Evolutionary conservation across 345 rosid species (phyloP).

Genomic region (Populus simonii): DNA sequence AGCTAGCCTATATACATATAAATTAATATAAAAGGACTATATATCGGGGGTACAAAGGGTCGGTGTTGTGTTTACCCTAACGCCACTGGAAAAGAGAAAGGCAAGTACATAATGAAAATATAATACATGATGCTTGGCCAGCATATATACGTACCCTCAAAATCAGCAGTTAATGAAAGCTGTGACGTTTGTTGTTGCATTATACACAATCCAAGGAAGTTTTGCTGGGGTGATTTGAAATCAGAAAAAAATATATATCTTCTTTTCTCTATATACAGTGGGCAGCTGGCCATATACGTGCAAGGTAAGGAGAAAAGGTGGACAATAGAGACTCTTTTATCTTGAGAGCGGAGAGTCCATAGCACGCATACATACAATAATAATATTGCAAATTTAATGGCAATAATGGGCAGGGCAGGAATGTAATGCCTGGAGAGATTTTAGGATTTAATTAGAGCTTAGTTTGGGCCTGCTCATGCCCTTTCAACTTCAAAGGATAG

Average conservation of each 20-base stretch:
- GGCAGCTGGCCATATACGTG: not conserved
- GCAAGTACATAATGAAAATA: not conserved
- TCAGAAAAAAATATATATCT: not conserved
- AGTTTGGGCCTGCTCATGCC: not conserved
- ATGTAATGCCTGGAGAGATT: not conserved
- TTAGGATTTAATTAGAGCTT: not conserved
- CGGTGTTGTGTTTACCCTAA: slow-evolving; percentile 19
- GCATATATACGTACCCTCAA: not conserved
- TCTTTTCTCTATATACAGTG: not conserved
- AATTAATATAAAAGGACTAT: slow-evolving; percentile 9
- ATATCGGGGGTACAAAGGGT: slow-evolving; percentile 13
- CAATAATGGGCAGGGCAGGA: not conserved
- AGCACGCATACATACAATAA: not conserved
- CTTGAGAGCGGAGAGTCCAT: not conserved
- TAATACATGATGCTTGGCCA: not conserved
- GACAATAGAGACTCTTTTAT: not conserved
- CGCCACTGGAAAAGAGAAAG: slow-evolving; percentile 15
- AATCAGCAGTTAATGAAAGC: not conserved
- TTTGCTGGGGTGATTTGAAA: not conserved
- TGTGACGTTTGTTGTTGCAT: not conserved
- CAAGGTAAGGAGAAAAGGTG: not conserved
- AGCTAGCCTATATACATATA: not conserved
- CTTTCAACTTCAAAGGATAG: not conserved
- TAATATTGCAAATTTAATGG: no score
- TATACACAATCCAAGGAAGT: not conserved